Base-by-base conservation (phyloP, 1,284 basidiomycete species). In the Psilocybe mexicana region DNA sequence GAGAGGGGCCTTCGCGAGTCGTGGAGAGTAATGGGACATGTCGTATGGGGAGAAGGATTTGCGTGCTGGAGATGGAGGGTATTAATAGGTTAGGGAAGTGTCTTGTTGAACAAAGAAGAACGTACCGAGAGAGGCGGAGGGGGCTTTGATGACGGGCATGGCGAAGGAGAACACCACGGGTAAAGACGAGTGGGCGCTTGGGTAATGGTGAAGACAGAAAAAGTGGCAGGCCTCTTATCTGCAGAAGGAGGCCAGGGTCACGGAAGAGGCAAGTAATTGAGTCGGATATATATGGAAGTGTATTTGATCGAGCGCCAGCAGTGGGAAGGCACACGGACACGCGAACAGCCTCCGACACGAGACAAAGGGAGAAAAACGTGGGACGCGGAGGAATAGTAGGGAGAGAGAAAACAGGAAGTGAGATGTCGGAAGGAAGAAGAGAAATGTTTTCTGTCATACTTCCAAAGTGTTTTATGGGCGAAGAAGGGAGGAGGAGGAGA, bases 301-400 rank as follows among this genome's bases (percentile, higher is more conserved):
- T 62, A 61, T 59, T 57, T 58, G 69, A 72, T 73, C 71, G 69
- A 67, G 67, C 65, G 67, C 66, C 65, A 63, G 65, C 70, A 70
- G 66, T 68, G 69, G 65, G 66, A 69, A 69, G 64, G 62, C 67
- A 63, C 63, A 52, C 49, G 48, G 58, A 62, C 60, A 51, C 60
- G 63, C 61, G 69, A 67, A 73, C 72, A 74, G 73, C 73, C 72
- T 71, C 72, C 70, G 70, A 65, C 65, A 69, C 63, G 67, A 61
- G 55, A 68, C 62, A 69, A 67, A 63, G 61, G 55, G 43, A 58
- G 52, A 54, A 63, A 62, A 67, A 66, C 69, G 69, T 70, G 69
- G 30, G 30, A 33, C 5, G 30, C 8, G 30, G 30, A 8, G 8
- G 30, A 33, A 6, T 8, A 8, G 4, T 33, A 4, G 30, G 30